Base-by-base conservation (phyloP, 768 basidiomycete genomes). In the Leccinum aurantiacum region DNA sequence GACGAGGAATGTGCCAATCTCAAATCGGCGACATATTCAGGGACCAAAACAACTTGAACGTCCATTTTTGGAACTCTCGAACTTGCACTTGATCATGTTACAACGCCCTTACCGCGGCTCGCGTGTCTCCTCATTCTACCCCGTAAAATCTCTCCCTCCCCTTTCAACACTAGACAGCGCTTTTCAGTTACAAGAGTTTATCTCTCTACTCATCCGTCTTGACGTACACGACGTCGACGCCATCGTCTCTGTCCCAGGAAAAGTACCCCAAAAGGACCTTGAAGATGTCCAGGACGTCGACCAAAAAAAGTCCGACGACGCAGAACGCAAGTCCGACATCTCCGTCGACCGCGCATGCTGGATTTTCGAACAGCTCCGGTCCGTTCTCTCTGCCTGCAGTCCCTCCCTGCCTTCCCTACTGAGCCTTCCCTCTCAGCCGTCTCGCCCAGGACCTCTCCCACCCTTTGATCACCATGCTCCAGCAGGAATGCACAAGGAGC, bases 121-220 rank as follows among this genome's bases (percentile, higher is more conserved):
- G 4, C 82, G 90, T 25, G 87, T 91, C 22, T 87, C 89, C 9
- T 83, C 89, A 0, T 93, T 93, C 68, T 92, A 92, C 66, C 89
- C 90, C 0, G 79, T 90, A 25, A 91, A 90, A 70, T 79, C 68
- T 8, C 78, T 91, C 2, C 90, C 90, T 0, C 82, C 87, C 0
- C 80, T 90, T 31, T 78, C 89, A 0, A 84, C 87, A 1, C 78
- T 96, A 31, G 90, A 95, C 76, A 95, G 92, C 72, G 92, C 94
- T 0, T 97, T 96, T 71, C 93, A 96, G 70, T 82, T 96, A 7
- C 93, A 96, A 68, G 96, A 98, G 70, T 96, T 94, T 75, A 91
- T 98, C 49, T 89, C 93, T 1, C 79, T 92, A 31, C 84, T 96
- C 63, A 91, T 96, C 59, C 85, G 90, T 15, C 79, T 84, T 27